These are phyloP conservation scores for Metarhizium humberi DNA, from an alignment of 2,329 filamentous ascomycete species.

Conservation along the genomic window DNA sequence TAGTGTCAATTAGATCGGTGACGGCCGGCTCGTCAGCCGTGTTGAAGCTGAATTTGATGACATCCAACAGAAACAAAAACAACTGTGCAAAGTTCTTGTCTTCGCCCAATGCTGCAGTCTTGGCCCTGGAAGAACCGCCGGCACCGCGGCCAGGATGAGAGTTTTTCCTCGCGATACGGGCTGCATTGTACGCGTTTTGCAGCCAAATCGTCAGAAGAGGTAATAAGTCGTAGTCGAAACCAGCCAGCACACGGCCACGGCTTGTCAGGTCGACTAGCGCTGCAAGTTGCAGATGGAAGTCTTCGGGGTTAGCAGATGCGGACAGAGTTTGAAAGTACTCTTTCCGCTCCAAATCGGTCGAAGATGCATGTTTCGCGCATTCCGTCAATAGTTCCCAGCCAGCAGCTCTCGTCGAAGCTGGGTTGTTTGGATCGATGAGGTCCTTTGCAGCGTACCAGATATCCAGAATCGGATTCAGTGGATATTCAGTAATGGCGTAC, in stretches of 20 bases:
- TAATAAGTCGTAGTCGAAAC: slow-evolving; percentile 59
- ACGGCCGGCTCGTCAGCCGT: slow-evolving; percentile 55
- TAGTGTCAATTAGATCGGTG: slow-evolving; percentile 48
- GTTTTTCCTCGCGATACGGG: slow-evolving; percentile 41
- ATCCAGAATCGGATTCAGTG: slow-evolving; percentile 47
- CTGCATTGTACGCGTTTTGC: slow-evolving; percentile 42
- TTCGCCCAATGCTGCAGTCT: slow-evolving; percentile 34
- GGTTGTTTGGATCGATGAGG: slow-evolving; percentile 48
- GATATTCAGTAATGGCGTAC: slow-evolving; percentile 47
- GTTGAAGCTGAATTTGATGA: slow-evolving; percentile 70
- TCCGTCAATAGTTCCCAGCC: slow-evolving; percentile 58
- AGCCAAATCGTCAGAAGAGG: slow-evolving; percentile 55
- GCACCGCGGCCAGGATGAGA: slow-evolving; percentile 25
- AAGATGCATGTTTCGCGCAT: slow-evolving; percentile 52
- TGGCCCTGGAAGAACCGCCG: slow-evolving; percentile 26
- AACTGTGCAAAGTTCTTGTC: slow-evolving; percentile 54
- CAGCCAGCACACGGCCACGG: slow-evolving; percentile 51
- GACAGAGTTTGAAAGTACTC: slow-evolving; percentile 57
- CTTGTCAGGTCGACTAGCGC: slow-evolving; percentile 53
- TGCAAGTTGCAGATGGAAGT: slow-evolving; percentile 58
- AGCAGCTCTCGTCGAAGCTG: slow-evolving; percentile 42
- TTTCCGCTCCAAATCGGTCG: slow-evolving; percentile 57
- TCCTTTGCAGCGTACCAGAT: slow-evolving; percentile 61
- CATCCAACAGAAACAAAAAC: slow-evolving; percentile 56
- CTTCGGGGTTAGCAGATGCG: slow-evolving; percentile 44